Base-by-base conservation (phyloP, 257 asterid species). In the Hygrophila difformis region DNA sequence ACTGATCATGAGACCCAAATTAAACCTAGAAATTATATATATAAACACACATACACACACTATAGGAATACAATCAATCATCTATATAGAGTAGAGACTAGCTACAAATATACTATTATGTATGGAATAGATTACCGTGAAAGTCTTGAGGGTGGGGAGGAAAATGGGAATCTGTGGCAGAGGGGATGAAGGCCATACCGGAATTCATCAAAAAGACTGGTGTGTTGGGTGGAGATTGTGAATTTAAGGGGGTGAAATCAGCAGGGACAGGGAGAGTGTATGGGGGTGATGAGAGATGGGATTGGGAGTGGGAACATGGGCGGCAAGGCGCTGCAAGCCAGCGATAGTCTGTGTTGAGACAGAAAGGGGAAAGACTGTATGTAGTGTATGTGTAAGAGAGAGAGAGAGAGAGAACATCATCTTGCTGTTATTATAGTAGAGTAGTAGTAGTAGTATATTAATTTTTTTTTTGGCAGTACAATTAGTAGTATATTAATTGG, bases 241-340 rank as follows among this genome's bases (percentile, higher is more conserved):
- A 2, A 37, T 17, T 39, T 40, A 41, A 55, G 37, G 21, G 64
- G 62, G 36, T 64, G 31, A 61, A 54, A 23, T 21, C 13, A 34
- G 24, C 28, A 43, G 33, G 47, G 1, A n/a, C 49, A 51, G 18
- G 44, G 51, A 20, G 57, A 55, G 66, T 26, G 31, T 26, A 26
- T 26, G 31, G 31, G 31, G 31, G 8, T 5, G 31, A 26, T 26
- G 31, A 8, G 31, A 8, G 8, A 8, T 5, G 55, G 70, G 45
- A 18, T 34, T 34, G 36, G 67, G 73, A 36, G 49, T 10, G 63
- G 64, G 70, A 78, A 75, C 73, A 64, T 79, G 81, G 85, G 80
- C 67, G 82, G 74, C 83, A 63, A 70, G 81, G 68, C n/a, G n/a
- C 70, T 68, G 83, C 66, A 70, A 63, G 77, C 66, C 93, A 84